Conservation (phyloP, 225 moss, liverwort and hornwort genomes). For the Polytrichum commune region DNA sequence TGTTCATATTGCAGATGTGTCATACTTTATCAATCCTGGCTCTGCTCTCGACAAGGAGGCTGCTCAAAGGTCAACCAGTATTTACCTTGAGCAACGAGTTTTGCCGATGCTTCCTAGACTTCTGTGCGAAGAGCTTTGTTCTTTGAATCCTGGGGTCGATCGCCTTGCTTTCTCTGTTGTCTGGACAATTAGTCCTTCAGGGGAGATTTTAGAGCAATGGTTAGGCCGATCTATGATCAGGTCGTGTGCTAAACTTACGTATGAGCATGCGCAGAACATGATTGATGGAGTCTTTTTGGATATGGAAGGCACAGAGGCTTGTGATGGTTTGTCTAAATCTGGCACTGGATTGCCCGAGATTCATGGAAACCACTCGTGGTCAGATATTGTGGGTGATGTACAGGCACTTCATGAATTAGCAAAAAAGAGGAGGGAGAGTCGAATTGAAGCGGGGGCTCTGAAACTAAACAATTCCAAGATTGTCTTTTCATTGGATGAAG, state of each 20-base stretch:
- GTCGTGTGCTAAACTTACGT: conserved; percentile 90
- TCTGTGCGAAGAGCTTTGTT: conserved; percentile 91
- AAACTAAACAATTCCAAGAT: conserved; percentile 85
- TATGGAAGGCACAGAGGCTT: conserved; percentile 36
- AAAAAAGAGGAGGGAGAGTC: conserved; percentile 67
- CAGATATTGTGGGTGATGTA: conserved; percentile 67
- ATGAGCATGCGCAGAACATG: conserved; percentile 87
- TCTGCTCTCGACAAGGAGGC: conserved; percentile 87
- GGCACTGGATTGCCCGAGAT: conserved; percentile 47
- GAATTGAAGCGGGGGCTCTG: conserved; percentile 82
- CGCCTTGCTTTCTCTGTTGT: conserved; percentile 87
- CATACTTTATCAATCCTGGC: conserved; percentile 72
- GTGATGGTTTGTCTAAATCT: conserved; percentile 25
- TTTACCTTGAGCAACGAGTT: conserved; percentile 89
- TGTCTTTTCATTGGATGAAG: conserved; percentile 78
- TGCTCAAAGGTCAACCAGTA: conserved; percentile 82
- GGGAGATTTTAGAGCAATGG: conserved; percentile 89
- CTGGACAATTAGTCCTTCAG: conserved; percentile 70
- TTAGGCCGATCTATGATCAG: conserved; percentile 83
- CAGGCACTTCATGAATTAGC: conserved; percentile 60
- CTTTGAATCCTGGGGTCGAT: conserved; percentile 90
- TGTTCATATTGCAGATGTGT: conserved; percentile 98
- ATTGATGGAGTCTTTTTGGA: conserved; percentile 50
- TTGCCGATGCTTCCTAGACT: conserved; percentile 89
- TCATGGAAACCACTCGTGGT: conserved; percentile 69